Percentiles rank a stretch among this genome's conserved stretches.
Evolutionary conservation across 148 eudicot species (phyloP).

Genomic region (Vaccinium darrowii): DNA sequence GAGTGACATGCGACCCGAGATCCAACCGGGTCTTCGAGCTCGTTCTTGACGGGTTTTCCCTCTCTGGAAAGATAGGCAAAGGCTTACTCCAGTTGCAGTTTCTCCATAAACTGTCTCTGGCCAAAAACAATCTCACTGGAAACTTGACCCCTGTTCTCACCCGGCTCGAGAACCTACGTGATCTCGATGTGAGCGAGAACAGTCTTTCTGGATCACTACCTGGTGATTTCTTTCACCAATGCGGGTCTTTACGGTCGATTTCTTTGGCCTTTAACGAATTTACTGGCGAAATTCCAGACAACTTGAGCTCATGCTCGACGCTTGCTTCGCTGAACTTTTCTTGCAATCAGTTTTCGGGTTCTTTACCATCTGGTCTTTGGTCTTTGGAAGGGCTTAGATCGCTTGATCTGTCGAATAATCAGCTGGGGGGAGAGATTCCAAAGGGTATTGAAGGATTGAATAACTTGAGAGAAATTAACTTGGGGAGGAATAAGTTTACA

Average conservation of each 20-base stretch:
- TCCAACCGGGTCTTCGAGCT: conserved; percentile 80
- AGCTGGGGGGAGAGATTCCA: conserved; percentile 63
- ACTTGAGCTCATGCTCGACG: conserved; percentile 55
- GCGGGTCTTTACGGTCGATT: conserved; percentile 72
- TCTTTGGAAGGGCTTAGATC: conserved; percentile 63
- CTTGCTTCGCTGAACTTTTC: conserved; percentile 59
- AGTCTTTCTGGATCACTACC: conserved; percentile 54
- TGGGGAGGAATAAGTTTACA: conserved; percentile 51
- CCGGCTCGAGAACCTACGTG: conserved; percentile 55
- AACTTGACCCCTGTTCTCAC: conserved; percentile 39
- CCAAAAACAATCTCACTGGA: conserved; percentile 73
- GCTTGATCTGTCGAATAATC: conserved; percentile 69
- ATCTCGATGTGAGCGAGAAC: conserved; percentile 74
- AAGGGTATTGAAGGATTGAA: conserved; percentile 53
- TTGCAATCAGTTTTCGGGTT: conserved; percentile 57
- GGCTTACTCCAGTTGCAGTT: conserved; percentile 64
- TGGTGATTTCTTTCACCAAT: conserved; percentile 63
- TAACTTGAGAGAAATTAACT: conserved; percentile 53
- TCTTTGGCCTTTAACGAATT: conserved; percentile 61
- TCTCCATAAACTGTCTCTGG: conserved; percentile 64
- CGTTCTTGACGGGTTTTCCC: conserved; percentile 63
- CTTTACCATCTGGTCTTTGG: conserved; percentile 62
- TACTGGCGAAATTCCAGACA: conserved; percentile 60
- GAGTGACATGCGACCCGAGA: conserved; percentile 72
- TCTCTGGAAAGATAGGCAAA: conserved; percentile 73